These are phyloP conservation scores for Fusarium sp. DNA, from an alignment of 2,329 filamentous ascomycete species.

Conservation along the genomic window DNA sequence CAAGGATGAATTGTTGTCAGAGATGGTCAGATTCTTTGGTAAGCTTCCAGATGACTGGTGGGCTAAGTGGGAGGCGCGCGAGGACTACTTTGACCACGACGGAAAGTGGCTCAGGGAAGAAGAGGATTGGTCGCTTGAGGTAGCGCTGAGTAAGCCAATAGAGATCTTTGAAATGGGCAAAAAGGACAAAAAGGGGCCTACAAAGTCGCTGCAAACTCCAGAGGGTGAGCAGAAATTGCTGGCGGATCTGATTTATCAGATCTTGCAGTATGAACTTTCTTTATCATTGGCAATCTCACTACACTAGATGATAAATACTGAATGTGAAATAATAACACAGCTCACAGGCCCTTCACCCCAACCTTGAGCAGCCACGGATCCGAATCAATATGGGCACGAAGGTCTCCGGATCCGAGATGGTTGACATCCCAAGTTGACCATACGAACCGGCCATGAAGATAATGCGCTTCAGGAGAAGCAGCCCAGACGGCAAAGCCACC, in stretches of 20 bases:
- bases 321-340: no score
- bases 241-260: slow-evolving; percentile 43
- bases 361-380: slow-evolving; percentile 45
- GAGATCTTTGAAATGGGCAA: not conserved
- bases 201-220: slow-evolving; percentile 1
- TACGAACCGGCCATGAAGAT: slow-evolving; percentile 61
- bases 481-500: slow-evolving; percentile 60
- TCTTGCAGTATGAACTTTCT: slow-evolving; percentile 39
- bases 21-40: slow-evolving; percentile 50
- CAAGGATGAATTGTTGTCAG: slow-evolving; percentile 48
- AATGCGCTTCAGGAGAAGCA: slow-evolving; percentile 56
- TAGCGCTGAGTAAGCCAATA: slow-evolving; percentile 1
- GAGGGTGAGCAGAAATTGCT: slow-evolving; percentile 43
- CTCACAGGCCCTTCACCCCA: slow-evolving; percentile 41
- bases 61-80: slow-evolving; percentile 47
- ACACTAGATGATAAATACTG: no score
- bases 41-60: slow-evolving; percentile 52
- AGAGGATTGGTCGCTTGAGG: slow-evolving; percentile 16
- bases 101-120: slow-evolving; percentile 16
- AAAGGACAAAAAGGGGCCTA: not conserved
- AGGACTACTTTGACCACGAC: slow-evolving; percentile 40
- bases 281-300: no score
- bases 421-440: slow-evolving; percentile 66
- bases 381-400: slow-evolving; percentile 20
- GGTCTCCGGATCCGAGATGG: slow-evolving; percentile 52